These are phyloP conservation scores for Ananas comosus DNA, from an alignment of 176 grass and related monocot species.

Conservation along the genomic window DNA sequence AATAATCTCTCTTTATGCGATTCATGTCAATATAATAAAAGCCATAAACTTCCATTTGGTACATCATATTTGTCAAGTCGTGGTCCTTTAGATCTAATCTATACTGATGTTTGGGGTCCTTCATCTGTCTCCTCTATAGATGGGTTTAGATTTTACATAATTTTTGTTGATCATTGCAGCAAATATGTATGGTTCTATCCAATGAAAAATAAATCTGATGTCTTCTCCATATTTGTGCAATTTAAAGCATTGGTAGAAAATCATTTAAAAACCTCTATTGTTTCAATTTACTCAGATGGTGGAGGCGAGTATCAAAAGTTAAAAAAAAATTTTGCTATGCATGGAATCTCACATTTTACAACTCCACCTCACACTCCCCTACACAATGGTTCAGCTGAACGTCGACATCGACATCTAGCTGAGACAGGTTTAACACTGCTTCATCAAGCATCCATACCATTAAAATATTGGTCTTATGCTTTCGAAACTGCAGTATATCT, in stretches of 20 bases:
- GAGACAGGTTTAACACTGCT: not conserved
- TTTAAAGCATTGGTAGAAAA: not conserved
- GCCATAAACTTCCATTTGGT: not conserved
- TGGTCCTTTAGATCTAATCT: not conserved
- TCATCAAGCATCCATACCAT: not conserved
- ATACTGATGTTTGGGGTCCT: not conserved
- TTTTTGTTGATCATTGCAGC: not conserved
- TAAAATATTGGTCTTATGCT: not conserved
- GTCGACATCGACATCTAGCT: not conserved
- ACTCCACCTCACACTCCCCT: not conserved
- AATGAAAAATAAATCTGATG: not conserved
- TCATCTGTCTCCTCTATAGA: not conserved
- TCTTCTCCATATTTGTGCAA: too few species aligned
- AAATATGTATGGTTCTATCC: not conserved
- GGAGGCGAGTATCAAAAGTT: not conserved
- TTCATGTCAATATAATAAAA: not conserved
- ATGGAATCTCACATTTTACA: not conserved
- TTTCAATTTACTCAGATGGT: not conserved
- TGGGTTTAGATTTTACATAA: not conserved
- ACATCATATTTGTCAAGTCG: not conserved
- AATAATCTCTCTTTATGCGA: not conserved
- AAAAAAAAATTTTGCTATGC: not conserved
- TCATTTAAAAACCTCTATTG: not conserved
- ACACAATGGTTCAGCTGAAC: not conserved
- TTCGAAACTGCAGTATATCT: not conserved